These are phyloP conservation scores for Inga leiocalycina DNA, from an alignment of 306 rosid genomes.

Conservation along the genomic window DNA sequence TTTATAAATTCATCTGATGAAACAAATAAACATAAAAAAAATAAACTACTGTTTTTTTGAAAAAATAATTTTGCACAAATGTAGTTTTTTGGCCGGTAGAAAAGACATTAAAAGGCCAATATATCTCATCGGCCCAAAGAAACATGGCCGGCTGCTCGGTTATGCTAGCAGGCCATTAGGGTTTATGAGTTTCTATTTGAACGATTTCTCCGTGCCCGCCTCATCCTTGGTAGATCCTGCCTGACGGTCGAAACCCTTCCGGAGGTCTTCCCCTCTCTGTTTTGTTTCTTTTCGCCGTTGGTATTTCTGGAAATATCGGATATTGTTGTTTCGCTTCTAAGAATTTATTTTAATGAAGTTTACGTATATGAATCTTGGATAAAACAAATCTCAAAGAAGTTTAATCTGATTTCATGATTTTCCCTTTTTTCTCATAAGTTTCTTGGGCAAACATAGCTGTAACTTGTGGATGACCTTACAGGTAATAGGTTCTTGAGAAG, in stretches of 20 bases:
- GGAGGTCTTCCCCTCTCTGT: background rate
- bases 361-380: background rate
- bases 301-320: background rate
- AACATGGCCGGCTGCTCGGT: too few species aligned
- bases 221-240: background rate
- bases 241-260: background rate
- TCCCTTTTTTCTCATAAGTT: background rate
- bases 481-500: slow-evolving; percentile 46
- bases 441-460: background rate
- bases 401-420: background rate
- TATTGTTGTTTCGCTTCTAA: background rate
- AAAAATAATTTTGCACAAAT: too few species aligned
- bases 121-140: background rate
- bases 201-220: background rate
- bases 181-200: slow-evolving; percentile 30
- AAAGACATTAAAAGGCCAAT: background rate
- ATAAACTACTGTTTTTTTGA: too few species aligned
- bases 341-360: background rate
- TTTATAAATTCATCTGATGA: background rate
- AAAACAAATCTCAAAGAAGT: background rate
- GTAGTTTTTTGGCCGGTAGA: background rate
- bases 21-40: too few species aligned
- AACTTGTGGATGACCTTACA: slow-evolving; percentile 12
- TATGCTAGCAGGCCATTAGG: slow-evolving; percentile 26
- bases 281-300: background rate